Base-by-base conservation (phyloP, 176 grass and related monocot genomes). In the Calamus simplicifolius region DNA sequence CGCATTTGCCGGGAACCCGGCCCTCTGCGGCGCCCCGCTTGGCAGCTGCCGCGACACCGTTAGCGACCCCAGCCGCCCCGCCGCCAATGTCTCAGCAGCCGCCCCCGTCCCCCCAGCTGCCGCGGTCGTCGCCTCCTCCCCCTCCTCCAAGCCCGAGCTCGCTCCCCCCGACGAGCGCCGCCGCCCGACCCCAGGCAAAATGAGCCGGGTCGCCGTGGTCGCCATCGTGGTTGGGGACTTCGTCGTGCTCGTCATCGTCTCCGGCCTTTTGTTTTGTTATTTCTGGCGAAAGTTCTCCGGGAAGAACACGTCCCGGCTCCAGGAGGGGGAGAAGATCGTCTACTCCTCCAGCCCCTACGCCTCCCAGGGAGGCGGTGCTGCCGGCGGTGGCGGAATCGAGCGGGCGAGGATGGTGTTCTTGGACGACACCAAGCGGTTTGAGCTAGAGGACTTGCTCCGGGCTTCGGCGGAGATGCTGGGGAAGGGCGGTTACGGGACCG, bases 381-480 rank as follows among this genome's bases (percentile, higher is more conserved):
- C 35, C 0, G 75, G 78, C 0, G 67, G 68, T 0, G 75, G 70
- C 6, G 56, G 77, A 49, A 89, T 81, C 60, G 85, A 98, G 73
- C 83, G 85, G 1, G 94, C 85, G 0, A 98, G 89, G 64, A 89
- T 98, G 65, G 81, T 98, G 27, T 98, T 98, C 16, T 14, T 98
- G 28, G 85, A 85, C 69, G 54, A 70, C 21, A 53, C 74, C 16
- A 76, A 75, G 79, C 75, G 76, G 66, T 98, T 98, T 56, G 79
- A 93, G 76, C 81, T 98, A 3, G 94, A 98, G 51, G 94, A 98
- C 26, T 79, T 98, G 31, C 72, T 98, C 18, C 87, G 94, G 51
- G 84, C 94, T 17, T 98, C 94, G 2, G 94, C 94, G 16, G 94
- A 98, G 82, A 98, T 98, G 88, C 81, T 98, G 69, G 94, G 94